Conservation (phyloP, 208 protist species). For the Leishmania braziliensis region DNA sequence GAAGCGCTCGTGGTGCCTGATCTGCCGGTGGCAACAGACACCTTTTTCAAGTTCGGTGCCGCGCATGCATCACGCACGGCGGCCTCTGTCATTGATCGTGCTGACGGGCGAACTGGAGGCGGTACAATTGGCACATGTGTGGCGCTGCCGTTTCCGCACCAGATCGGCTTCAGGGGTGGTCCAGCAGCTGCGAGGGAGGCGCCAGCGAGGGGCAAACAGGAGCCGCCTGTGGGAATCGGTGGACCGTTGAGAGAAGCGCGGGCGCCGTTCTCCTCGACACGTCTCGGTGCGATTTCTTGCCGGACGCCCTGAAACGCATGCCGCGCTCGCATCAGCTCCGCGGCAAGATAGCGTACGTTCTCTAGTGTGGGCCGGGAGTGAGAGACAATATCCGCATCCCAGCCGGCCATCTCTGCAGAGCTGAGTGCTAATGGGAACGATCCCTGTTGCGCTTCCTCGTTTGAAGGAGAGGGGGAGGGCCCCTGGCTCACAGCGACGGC, state of each 20-base stretch:
- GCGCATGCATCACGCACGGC: conserved; percentile 8
- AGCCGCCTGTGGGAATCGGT: neutral
- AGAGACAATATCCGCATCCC: conserved; percentile 56
- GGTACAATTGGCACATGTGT: conserved; percentile 17
- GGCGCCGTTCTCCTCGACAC: neutral
- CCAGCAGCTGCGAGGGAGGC: neutral
- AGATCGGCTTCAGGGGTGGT: conserved; percentile 31
- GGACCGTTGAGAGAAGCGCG: neutral
- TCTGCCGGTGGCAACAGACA: neutral
- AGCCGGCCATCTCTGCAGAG: conserved; percentile 10
- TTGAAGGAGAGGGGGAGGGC: neutral
- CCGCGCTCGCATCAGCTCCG: conserved; percentile 55
- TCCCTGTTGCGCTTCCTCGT: neutral
- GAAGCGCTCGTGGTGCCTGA: neutral
- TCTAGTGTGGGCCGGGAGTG: conserved; percentile 37
- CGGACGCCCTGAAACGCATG: conserved; percentile 2
- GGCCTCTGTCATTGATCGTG: conserved; percentile 28
- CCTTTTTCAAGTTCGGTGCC: neutral
- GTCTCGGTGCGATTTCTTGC: neutral
- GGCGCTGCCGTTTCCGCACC: conserved; percentile 1
- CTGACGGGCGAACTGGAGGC: conserved; percentile 29
- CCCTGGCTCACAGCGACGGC: neutral
- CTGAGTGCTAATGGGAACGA: neutral
- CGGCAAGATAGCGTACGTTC: conserved; percentile 57
- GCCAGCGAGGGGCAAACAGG: neutral